A percentile compares a stretch with the other conserved stretches of the same genome.
Conservation (phyloP, 2,329 filamentous ascomycete species). For the Trichophyton simii region DNA sequence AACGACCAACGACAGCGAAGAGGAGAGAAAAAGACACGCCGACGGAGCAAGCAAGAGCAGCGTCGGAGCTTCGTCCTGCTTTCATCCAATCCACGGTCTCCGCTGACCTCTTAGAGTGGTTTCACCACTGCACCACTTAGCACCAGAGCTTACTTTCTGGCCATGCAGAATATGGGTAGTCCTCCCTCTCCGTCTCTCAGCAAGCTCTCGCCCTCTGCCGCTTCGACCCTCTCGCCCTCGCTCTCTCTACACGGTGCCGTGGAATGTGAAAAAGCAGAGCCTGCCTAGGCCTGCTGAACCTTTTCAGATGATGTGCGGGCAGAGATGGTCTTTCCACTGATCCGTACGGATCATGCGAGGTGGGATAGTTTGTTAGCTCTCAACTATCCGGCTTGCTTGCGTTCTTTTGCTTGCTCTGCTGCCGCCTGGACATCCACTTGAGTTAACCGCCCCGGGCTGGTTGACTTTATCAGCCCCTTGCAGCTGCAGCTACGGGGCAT, state of each 20-base stretch:
- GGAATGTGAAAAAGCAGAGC: no score
- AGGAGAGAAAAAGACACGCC: not conserved
- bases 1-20: no score
- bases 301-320: no score
- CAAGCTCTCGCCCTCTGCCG: no score
- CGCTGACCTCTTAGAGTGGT: not conserved
- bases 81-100: not conserved
- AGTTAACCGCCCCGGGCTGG: not conserved
- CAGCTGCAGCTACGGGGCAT: not conserved
- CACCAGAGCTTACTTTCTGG: not conserved
- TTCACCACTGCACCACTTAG: slow-evolving; percentile 4
- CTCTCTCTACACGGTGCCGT: not conserved
- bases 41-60: no score
- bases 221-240: not conserved
- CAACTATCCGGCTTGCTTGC: not conserved
- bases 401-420: not conserved
- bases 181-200: not conserved
- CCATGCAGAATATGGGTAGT: not conserved
- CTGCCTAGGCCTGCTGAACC: no score
- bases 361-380: no score
- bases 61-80: not conserved
- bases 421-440: not conserved
- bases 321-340: no score
- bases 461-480: slow-evolving; percentile 2
- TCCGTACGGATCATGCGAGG: no score